Conservation (phyloP, 2,329 filamentous ascomycete species). For the Fusarium tanahbumbuense region DNA sequence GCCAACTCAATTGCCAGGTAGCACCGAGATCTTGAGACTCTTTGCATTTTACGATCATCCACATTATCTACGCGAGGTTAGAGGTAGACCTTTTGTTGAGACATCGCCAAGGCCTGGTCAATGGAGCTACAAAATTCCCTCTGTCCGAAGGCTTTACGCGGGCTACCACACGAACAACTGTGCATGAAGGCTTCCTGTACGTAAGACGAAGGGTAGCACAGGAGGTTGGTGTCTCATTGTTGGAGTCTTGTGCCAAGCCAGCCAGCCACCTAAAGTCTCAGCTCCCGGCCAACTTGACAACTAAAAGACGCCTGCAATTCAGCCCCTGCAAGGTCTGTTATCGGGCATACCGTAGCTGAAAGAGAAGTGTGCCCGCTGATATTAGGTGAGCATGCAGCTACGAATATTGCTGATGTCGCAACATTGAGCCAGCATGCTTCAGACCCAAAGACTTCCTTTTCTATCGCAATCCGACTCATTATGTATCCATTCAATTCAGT, state of each 20-base stretch:
- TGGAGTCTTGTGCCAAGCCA: background rate
- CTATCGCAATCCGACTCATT: too few species aligned
- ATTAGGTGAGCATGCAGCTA: background rate
- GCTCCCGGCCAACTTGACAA: background rate
- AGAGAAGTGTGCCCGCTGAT: background rate
- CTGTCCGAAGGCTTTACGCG: too few species aligned
- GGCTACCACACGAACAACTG: too few species aligned
- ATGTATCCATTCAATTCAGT: background rate
- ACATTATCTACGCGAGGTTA: too few species aligned
- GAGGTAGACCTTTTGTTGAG: background rate
- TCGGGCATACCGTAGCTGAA: background rate
- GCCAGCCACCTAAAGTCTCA: constrained; percentile 2
- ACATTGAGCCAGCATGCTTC: background rate
- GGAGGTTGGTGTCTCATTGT: background rate
- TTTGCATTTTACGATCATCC: background rate
- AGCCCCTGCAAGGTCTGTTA: background rate
- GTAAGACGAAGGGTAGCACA: background rate
- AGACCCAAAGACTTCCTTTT: too few species aligned
- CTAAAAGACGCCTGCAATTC: background rate
- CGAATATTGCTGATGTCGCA: background rate
- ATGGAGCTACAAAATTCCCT: background rate
- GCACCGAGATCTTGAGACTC: background rate
- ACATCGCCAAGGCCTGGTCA: background rate
- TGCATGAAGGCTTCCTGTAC: too few species aligned
- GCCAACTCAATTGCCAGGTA: background rate